A percentile compares a stretch with the other conserved stretches of the same genome.
These are phyloP conservation scores for Cladosporium sp. DNA, from an alignment of 2,329 filamentous ascomycete genomes.

Conservation along the genomic window DNA sequence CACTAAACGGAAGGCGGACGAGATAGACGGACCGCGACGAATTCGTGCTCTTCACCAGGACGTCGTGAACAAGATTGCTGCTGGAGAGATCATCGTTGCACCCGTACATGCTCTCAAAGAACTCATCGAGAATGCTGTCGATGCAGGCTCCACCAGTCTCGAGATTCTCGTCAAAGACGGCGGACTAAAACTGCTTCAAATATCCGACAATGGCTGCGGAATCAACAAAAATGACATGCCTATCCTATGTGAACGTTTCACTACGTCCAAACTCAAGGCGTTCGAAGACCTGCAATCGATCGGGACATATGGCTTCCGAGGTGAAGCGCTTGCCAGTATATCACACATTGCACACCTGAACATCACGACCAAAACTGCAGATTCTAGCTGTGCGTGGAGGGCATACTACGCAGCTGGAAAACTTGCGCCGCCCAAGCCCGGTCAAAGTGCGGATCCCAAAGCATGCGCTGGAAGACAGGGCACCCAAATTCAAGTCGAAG, in stretches of 20 bases:
- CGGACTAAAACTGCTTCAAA: constrained; percentile 89
- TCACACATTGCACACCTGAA: constrained; percentile 96
- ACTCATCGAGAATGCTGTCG: constrained; percentile 92
- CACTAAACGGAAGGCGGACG: constrained; percentile 32
- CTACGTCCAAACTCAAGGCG: constrained; percentile 88
- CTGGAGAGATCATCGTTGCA: constrained; percentile 96
- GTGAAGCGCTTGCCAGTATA: constrained; percentile 93
- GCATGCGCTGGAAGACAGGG: constrained; percentile 81
- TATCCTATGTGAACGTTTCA: constrained; percentile 93
- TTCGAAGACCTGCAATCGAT: constrained; percentile 92
- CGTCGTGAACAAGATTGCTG: constrained; percentile 98
- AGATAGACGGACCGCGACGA: constrained; percentile 37
- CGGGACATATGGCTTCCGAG: constrained; percentile 94
- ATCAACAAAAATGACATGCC: constrained; percentile 90
- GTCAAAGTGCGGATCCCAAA: constrained; percentile 80
- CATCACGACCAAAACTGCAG: constrained; percentile 88
- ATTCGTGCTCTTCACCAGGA: constrained; percentile 80
- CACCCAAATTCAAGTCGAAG: constrained; percentile 92
- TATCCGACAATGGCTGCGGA: constrained; percentile 94
- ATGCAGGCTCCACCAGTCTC: constrained; percentile 88
- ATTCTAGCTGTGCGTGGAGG: constrained; percentile 84
- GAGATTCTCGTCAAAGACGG: constrained; percentile 94
- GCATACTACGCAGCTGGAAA: constrained; percentile 83
- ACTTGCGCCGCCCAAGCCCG: constrained; percentile 78
- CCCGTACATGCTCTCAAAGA: constrained; percentile 96